phyloP scores from a whole-genome alignment of 371 early-diverging fungal genomes.

The Vairimorpha necatrix region DNA sequence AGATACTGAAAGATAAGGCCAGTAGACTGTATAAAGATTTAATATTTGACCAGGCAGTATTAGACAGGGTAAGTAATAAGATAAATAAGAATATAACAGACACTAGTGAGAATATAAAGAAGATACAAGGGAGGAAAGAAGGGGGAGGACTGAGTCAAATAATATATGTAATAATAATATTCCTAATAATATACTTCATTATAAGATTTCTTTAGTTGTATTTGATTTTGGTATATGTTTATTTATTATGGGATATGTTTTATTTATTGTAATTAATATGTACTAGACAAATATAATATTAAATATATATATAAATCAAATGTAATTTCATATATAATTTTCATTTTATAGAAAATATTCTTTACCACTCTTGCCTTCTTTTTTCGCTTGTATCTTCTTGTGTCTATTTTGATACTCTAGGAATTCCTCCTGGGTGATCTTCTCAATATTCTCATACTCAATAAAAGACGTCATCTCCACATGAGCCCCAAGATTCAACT shows the following conservation, averaged over 20 bases:
- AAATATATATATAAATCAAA: no score
- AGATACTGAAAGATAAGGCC: conserved; percentile 17
- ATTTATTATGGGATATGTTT: conserved; percentile 13
- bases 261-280: neutral
- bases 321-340: conserved; percentile 14
- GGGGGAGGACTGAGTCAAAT: neutral
- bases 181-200: conserved; percentile 29
- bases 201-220: conserved; percentile 37
- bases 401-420: conserved; percentile 5
- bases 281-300: neutral
- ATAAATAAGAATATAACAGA: conserved; percentile 26
- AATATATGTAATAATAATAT: neutral
- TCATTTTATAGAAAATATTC: neutral
- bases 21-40: conserved; percentile 13
- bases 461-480: neutral
- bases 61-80: conserved; percentile 18
- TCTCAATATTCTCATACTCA: neutral
- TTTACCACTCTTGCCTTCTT: conserved; percentile 2
- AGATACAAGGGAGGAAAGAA: neutral
- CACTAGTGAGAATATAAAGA: conserved; percentile 17
- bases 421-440: conserved; percentile 34
- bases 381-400: neutral
- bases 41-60: conserved; percentile 12
- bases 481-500: neutral
- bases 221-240: no score